A percentile compares a stretch with the other conserved stretches of the same genome.
phyloP scores from a whole-genome alignment of 305 asterid species.

The Fraxinus sp. region DNA sequence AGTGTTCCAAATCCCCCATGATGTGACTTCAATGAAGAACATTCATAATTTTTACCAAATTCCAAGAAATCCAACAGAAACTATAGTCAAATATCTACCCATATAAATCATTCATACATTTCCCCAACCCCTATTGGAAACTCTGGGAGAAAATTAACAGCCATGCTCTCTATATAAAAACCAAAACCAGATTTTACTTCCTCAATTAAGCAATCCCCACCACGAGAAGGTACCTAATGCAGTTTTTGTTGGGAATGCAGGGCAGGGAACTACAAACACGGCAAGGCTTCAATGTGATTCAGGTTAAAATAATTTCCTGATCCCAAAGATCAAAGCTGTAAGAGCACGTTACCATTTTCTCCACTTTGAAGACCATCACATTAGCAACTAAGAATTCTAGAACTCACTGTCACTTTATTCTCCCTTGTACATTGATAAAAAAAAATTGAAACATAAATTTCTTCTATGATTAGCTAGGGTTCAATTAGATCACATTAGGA shows the following conservation, averaged over 20 bases:
- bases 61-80: background rate
- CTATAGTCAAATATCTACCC: conserved; percentile 5
- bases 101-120: conserved; percentile 6
- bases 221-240: conserved; percentile 3
- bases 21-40: conserved; percentile 10
- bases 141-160: conserved; percentile 4
- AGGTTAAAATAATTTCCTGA: background rate
- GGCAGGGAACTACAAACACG: background rate
- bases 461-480: background rate
- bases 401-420: background rate
- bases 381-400: background rate
- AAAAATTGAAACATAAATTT: background rate
- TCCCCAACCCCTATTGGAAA: background rate
- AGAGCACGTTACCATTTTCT: background rate
- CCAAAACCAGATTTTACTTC: background rate
- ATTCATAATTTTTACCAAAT: conserved; percentile 11
- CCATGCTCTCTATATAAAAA: background rate
- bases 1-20: background rate
- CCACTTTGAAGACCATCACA: background rate
- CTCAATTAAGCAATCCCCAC: conserved; percentile 3
- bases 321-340: background rate
- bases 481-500: background rate
- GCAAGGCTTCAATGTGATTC: background rate
- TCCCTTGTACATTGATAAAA: background rate
- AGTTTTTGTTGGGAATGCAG: background rate